Base-by-base conservation (phyloP, 768 basidiomycete species). In the Tricholoma sp. region DNA sequence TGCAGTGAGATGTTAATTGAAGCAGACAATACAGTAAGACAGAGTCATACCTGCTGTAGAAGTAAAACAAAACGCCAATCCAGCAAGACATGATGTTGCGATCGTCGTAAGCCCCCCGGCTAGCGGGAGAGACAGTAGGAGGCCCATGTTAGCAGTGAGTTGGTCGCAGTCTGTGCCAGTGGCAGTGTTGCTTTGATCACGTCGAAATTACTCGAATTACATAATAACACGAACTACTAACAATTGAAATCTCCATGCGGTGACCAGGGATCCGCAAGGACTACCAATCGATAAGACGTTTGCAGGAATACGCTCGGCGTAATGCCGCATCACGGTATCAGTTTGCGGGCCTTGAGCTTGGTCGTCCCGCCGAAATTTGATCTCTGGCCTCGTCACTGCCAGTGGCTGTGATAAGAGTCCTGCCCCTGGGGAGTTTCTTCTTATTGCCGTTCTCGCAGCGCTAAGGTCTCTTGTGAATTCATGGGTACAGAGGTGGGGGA, bases 61-160 rank as follows among this genome's bases (percentile, higher is more conserved):
- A 7, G 91, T 91, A 65, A 84, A 94, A 70, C 85, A 93, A 67
- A 94, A 94, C 0, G 91, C 90, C 29, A 91, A 63, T 4, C 89
- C 89, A 1, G 84, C 88, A 12, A 98, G 74, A 63, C 89, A 92
- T 70, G 94, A 95, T 10, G 92, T 79, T 1, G 81, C 93, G 48
- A 98, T 76, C 7, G 88, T 79, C 18, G 84, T 79, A 32, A 91
- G 70, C 18, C 80, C 74, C 55, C 90, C 86, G 50, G 82, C 80
- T 12, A 92, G 67, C 11, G 90, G 90, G 8, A 92, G 69, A 52
- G 89, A 91, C 60, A 92, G 64, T 47, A 91, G 70, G 32, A 89
- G 64, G 59, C 90, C 90, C 90, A 92, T 34, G 29, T 17, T 63
- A 45, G 53, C 4, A 4, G 24, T 24, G n/a, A n/a, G n/a, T n/a